These are phyloP conservation scores for Urochloa ruziziensis DNA, from an alignment of 176 grass and related monocot species.

Conservation along the genomic window DNA sequence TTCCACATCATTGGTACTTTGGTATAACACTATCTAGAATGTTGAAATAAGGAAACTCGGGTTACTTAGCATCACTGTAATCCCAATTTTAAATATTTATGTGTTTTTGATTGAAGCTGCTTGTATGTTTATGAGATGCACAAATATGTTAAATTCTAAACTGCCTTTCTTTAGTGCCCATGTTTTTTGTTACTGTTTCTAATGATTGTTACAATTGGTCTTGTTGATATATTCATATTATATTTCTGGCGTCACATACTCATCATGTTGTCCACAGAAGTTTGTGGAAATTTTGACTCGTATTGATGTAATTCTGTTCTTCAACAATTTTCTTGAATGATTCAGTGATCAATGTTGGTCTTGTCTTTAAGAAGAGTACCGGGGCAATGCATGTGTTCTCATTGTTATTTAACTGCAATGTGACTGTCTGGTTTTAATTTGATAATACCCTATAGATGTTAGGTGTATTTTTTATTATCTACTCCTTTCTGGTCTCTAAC, in stretches of 20 bases:
- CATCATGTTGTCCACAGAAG: not conserved
- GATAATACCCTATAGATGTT: not conserved
- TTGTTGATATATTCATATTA: constrained; percentile 21
- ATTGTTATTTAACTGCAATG: not conserved
- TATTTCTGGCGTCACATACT: not conserved
- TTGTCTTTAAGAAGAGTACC: not conserved
- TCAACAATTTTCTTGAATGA: constrained; percentile 24
- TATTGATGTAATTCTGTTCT: constrained; percentile 13
- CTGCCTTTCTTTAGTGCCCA: not conserved
- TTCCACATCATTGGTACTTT: constrained; percentile 9
- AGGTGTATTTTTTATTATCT: not conserved
- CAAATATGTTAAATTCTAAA: constrained; percentile 21
- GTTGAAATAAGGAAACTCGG: not conserved
- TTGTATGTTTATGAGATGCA: constrained; percentile 26
- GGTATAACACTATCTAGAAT: constrained; percentile 6
- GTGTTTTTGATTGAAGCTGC: not conserved
- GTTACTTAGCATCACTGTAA: constrained; percentile 1
- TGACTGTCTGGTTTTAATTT: not conserved
- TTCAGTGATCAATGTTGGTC: not conserved
- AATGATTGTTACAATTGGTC: not conserved
- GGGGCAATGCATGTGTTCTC: not conserved
- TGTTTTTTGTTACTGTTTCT: constrained; percentile 12
- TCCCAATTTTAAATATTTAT: not conserved
- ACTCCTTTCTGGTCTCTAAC: constrained; percentile 32
- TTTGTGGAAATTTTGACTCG: not conserved